Base-by-base conservation (phyloP, 805 yeast genomes). In the Suhomyces xylopsoci region DNA sequence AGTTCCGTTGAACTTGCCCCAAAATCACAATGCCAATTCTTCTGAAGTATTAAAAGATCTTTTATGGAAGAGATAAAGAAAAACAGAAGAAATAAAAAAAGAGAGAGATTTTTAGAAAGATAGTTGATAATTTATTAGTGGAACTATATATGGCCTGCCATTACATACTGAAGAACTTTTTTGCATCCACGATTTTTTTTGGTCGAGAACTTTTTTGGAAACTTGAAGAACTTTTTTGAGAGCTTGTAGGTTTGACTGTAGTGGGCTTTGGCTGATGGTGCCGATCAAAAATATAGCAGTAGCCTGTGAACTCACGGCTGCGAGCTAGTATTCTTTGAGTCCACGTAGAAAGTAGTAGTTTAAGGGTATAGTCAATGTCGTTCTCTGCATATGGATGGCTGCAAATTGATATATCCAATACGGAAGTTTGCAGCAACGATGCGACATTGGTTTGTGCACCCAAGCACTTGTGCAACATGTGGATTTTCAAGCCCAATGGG, bases 101-200 rank as follows among this genome's bases (percentile, higher is more conserved):
- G n/a, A n/a, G n/a, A n/a, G n/a, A n/a, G n/a, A n/a, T n/a, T n/a
- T n/a, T n/a, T n/a, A n/a, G n/a, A n/a, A n/a, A n/a, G n/a, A n/a
- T n/a, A n/a, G n/a, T n/a, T n/a, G 22, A 20, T 20, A 4, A 20
- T 20, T 20, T 20, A 20, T 20, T 20, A 20, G 22, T 20, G 22
- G 2, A 20, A 20, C 22, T 20, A n/a, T n/a, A n/a, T 20, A 20
- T 20, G 22, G 22, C 22, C 7, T 24, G 15, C 20, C 45, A 41
- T 52, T 51, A 60, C 47, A 55, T 44, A 26, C 55, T 56, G 50
- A 63, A 63, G 51, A 55, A 63, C n/a, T 50, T 41, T n/a, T 55
- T 55, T 8, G 56, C 64, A 52, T 55, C 55, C 14, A 55, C 22
- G 22, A 20, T 20, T 20, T 20, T 20, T 20, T 20, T 20, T 20